Percentiles rank a stretch among this genome's conserved stretches.
Evolutionary conservation across 148 eudicot species (phyloP).

Genomic region (Agrostemma githago): DNA sequence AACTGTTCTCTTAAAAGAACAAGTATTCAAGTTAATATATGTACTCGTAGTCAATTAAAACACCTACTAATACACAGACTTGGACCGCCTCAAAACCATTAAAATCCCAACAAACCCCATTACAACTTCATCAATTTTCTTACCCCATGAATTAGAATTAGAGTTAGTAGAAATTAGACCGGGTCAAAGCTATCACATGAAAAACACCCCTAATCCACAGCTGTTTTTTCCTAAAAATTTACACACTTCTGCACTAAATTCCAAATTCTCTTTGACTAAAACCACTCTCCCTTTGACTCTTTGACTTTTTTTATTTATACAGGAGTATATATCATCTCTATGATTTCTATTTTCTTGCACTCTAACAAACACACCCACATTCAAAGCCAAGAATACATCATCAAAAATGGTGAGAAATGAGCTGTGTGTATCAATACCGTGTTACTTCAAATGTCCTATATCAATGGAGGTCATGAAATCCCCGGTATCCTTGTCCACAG

Average conservation of each 20-base stretch:
- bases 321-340: too few species aligned
- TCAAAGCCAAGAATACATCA: background rate
- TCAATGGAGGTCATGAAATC: slow-evolving; percentile 70
- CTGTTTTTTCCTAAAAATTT: background rate
- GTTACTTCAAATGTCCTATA: slow-evolving; percentile 55
- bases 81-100: slow-evolving; percentile 5
- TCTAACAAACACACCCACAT: background rate
- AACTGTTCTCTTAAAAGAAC: background rate
- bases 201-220: background rate
- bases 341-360: background rate
- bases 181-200: slow-evolving; percentile 7
- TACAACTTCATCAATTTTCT: background rate
- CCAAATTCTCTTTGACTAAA: slow-evolving; percentile 15
- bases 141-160: background rate
- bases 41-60: background rate
- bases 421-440: slow-evolving; percentile 46
- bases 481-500: slow-evolving; percentile 59
- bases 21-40: background rate
- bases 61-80: slow-evolving; percentile 9
- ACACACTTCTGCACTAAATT: background rate
- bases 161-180: background rate
- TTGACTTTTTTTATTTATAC: slow-evolving; percentile 8
- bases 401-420: slow-evolving; percentile 20
- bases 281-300: slow-evolving; percentile 22
- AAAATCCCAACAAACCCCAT: slow-evolving; percentile 12